These are phyloP conservation scores for Trichoderma harzianum DNA, from an alignment of 2,329 filamentous ascomycete species.

Conservation along the genomic window DNA sequence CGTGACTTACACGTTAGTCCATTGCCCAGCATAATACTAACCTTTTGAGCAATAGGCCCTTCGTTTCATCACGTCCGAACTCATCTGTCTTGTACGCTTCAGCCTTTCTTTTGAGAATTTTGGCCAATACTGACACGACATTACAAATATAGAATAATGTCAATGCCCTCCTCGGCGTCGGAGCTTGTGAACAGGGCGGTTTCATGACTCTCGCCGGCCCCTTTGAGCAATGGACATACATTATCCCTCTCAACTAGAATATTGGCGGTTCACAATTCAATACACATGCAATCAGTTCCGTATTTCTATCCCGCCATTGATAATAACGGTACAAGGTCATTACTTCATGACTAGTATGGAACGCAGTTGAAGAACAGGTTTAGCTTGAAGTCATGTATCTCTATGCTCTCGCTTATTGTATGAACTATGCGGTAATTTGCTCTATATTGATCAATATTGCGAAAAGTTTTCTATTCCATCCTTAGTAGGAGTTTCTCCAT, in stretches of 20 bases:
- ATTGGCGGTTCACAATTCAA: background rate
- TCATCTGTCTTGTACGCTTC: background rate
- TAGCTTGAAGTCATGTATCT: background rate
- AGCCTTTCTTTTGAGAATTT: too few species aligned
- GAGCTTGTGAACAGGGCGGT: background rate
- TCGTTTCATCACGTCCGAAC: background rate
- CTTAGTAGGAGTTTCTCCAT: background rate
- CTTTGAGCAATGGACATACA: background rate
- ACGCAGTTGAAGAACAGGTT: background rate
- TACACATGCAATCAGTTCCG: background rate
- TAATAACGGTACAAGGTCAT: background rate
- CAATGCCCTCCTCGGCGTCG: background rate
- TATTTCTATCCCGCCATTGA: accelerated
- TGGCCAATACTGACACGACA: background rate
- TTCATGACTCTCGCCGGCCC: background rate
- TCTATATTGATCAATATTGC: too few species aligned
- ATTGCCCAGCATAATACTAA: background rate
- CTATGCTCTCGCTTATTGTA: background rate
- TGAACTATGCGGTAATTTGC: background rate
- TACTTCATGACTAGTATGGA: accelerated
- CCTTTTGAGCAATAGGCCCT: background rate
- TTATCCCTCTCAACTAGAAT: background rate
- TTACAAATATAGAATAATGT: background rate
- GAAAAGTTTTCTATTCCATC: background rate
- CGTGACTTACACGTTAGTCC: background rate